These are phyloP conservation scores for Chrysoporthe deuterocubensis DNA, from an alignment of 2,329 filamentous ascomycete species.

Conservation along the genomic window DNA sequence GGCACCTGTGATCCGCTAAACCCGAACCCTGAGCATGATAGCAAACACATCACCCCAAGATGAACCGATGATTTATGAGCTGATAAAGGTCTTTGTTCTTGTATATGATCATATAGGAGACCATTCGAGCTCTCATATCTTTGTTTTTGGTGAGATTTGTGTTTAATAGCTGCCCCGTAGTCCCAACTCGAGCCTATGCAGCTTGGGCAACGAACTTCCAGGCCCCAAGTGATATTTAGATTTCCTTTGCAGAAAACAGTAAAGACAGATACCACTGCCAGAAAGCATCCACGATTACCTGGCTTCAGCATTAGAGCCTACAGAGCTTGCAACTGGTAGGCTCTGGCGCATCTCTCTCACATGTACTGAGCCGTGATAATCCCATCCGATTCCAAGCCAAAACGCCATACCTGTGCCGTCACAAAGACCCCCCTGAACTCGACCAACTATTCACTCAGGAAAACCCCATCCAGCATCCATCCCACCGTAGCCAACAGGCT, in stretches of 20 bases:
- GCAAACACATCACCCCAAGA: neutral
- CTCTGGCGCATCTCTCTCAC: neutral
- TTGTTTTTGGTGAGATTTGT: neutral
- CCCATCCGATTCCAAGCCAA: neutral
- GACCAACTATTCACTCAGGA: neutral
- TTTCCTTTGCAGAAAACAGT: neutral
- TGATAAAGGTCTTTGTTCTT: too few species aligned
- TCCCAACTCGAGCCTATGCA: too few species aligned
- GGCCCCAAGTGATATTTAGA: too few species aligned
- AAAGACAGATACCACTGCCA: neutral
- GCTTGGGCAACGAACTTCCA: too few species aligned
- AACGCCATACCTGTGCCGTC: neutral
- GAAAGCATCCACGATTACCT: neutral
- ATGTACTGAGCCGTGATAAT: neutral
- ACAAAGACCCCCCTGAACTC: neutral
- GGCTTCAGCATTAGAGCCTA: neutral
- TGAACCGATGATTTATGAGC: too few species aligned
- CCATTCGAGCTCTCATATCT: neutral
- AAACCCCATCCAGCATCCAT: too few species aligned
- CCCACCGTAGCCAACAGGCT: neutral
- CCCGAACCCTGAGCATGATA: conserved; percentile 2
- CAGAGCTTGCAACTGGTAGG: too few species aligned
- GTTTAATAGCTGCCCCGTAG: too few species aligned
- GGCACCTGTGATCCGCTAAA: neutral
- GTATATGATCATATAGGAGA: too few species aligned